These are phyloP conservation scores for Pichia thaimueangensis DNA, from an alignment of 805 yeast species.

Conservation along the genomic window DNA sequence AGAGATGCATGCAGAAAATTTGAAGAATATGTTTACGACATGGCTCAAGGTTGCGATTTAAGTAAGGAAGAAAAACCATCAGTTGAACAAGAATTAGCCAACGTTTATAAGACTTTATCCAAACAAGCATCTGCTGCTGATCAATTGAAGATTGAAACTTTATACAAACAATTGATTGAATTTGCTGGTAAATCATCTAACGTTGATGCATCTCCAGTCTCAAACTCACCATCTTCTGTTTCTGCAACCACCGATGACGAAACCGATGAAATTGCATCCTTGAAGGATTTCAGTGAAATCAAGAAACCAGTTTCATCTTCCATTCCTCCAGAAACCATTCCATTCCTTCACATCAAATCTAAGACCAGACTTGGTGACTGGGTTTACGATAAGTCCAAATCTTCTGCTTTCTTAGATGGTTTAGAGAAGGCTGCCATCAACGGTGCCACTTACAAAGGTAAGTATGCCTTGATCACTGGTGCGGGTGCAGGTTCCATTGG, in stretches of 20 bases:
- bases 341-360: conserved; percentile 88
- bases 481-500: conserved; percentile 99
- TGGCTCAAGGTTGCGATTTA: conserved; percentile 91
- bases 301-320: conserved; percentile 67
- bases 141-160: conserved; percentile 61
- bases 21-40: conserved; percentile 90
- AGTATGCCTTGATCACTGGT: conserved; percentile 89
- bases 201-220: conserved; percentile 60
- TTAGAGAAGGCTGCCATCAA: conserved; percentile 91
- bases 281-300: conserved; percentile 64
- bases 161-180: conserved; percentile 64
- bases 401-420: conserved; percentile 78
- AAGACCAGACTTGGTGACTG: conserved; percentile 67
- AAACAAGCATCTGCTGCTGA: conserved; percentile 67
- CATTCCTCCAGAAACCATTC: conserved; percentile 79
- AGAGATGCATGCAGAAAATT: conserved; percentile 89
- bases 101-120: conserved; percentile 74
- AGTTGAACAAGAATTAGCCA: conserved; percentile 77
- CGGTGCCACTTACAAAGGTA: conserved; percentile 85
- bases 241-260: conserved; percentile 32
- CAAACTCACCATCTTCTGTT: conserved; percentile 45
- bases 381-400: conserved; percentile 74
- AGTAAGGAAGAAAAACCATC: conserved; percentile 68
- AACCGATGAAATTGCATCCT: conserved; percentile 81
- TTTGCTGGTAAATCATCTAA: conserved; percentile 65